These are phyloP conservation scores for Lentinus tigrinus DNA, from an alignment of 768 basidiomycete species.

Conservation along the genomic window DNA sequence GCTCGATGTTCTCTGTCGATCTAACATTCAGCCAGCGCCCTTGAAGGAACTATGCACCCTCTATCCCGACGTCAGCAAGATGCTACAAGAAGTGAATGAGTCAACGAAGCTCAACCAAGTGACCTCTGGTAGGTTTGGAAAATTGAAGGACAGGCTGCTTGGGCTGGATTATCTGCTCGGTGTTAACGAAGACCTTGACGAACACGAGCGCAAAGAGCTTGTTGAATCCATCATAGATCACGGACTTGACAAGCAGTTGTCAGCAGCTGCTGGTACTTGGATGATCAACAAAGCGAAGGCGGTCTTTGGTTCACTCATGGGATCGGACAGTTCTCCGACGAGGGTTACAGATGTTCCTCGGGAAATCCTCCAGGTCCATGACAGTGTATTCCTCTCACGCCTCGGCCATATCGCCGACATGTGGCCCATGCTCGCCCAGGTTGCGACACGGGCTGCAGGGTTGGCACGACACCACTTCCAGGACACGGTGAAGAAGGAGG, in stretches of 20 bases:
- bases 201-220: slow-evolving; percentile 2
- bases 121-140: not conserved
- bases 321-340: too few relatives aligned
- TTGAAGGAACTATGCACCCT: not conserved
- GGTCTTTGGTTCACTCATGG: too few relatives aligned
- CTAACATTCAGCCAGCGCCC: not conserved
- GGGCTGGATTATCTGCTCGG: not conserved
- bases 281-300: not conserved
- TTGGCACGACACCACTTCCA: slow-evolving; percentile 4
- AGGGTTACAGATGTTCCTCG: not conserved
- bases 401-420: not conserved
- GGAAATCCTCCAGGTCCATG: not conserved
- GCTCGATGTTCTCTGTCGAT: not conserved
- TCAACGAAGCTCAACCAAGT: not conserved
- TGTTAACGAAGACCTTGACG: not conserved
- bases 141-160: slow-evolving; percentile 1
- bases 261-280: not conserved
- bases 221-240: not conserved
- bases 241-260: not conserved
- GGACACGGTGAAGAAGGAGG: not conserved
- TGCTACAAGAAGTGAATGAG: not conserved
- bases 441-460: not conserved
- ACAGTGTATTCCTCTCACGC: slow-evolving; percentile 8
- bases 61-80: not conserved
- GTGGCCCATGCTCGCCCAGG: not conserved